A percentile compares a stretch with the other conserved stretches of the same genome.
Evolutionary conservation across 345 rosid genomes (phyloP).

Genomic region (Sapria himalayana): DNA sequence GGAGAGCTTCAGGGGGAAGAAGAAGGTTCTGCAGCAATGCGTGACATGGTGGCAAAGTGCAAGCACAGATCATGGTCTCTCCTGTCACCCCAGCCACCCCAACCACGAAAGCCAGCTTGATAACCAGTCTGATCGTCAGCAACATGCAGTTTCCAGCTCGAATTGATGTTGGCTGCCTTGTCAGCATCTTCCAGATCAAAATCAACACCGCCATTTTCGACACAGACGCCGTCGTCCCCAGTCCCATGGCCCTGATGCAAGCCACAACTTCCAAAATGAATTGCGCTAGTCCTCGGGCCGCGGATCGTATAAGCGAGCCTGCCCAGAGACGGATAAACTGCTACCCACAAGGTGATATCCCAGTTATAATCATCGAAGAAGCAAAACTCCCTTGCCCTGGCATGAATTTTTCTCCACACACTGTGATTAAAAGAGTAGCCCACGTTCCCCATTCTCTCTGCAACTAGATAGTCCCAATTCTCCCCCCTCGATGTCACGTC

Average conservation of each 20-base stretch:
- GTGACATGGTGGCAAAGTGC: conserved; percentile 45
- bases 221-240: conserved; percentile 37
- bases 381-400: conserved; percentile 66
- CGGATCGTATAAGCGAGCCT: conserved; percentile 63
- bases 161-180: conserved; percentile 33
- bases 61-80: conserved; percentile 71
- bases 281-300: conserved; percentile 81
- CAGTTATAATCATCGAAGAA: conserved; percentile 89
- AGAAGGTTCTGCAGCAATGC: no score
- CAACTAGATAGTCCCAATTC: conserved; percentile 37
- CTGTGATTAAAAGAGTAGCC: conserved; percentile 75
- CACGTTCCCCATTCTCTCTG: conserved; percentile 92
- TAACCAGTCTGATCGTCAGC: conserved; percentile 62
- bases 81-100: conserved; percentile 99
- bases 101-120: conserved; percentile 90
- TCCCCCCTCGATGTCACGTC: conserved; percentile 90
- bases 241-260: conserved; percentile 79
- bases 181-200: conserved; percentile 37
- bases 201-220: conserved; percentile 52
- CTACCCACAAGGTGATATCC: conserved; percentile 99
- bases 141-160: conserved; percentile 39
- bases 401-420: conserved; percentile 70
- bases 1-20: no score
- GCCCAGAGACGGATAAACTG: conserved; percentile 83
- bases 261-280: conserved; percentile 95